Evolutionary conservation across 176 grass and related monocot genomes (phyloP), one percentile per base, ranked within the genome.

Genomic region (Carex kokanica): DNA sequence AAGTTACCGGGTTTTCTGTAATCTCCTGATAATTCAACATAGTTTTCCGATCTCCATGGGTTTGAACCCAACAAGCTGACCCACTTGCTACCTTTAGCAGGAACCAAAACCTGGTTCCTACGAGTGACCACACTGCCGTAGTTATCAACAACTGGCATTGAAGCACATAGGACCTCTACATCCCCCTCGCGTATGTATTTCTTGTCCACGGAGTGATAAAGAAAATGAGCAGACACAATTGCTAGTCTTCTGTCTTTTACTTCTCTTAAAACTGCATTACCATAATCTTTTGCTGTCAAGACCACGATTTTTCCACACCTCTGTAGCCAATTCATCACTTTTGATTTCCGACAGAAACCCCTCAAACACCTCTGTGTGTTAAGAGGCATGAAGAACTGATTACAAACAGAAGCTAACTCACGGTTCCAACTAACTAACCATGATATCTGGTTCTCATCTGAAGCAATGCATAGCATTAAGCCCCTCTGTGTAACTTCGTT

Each of bases 51-150:
- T 78, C 77, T 89, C 89, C 91, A 97, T 25, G 93, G 93, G 79
- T 97, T 97, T 13, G 70, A 64, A 38, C 83, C 87, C 81, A 97
- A 68, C 84, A 97, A 83, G 29, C 52, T 15, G 11, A 80, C 78
- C 93, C 93, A 97, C 62, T 97, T 91, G 78, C 93, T 89, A 11
- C 87, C 91, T 43, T 80, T 88, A 8, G 91, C 91, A 24, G 93
- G 93, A 86, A 97, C 87, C 4, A 97, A 59, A 74, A 97, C 80
- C 2, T 68, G n/a, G 9, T 55, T 64, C 27, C 70, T 88, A 38
- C 11, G 0, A 15, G 11, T 84, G 14, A 91, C 55, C 3, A 85
- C 83, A 34, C 2, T 1, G 0, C 91, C 83, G 16, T 88, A 89
- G 64, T 64, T 91, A 71, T 93, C 91, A 74, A 93, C 68, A 27